These are phyloP conservation scores for Exophiala alcalophila DNA, from an alignment of 2,329 filamentous ascomycete species.

Conservation along the genomic window DNA sequence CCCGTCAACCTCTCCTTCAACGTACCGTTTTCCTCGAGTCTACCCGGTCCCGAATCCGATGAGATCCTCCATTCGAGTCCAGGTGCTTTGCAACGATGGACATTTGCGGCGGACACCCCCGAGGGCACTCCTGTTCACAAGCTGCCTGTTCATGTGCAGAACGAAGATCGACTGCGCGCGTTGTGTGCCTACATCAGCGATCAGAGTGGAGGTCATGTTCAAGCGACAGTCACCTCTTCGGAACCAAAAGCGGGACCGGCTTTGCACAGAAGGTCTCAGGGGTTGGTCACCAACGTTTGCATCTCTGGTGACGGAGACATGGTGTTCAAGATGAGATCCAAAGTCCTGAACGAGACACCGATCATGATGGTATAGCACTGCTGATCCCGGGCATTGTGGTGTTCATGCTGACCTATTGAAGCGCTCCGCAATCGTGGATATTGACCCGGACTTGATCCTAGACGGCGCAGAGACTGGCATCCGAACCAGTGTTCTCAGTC, in stretches of 20 bases:
- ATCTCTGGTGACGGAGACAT: conserved; percentile 83
- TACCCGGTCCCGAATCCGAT: conserved; percentile 87
- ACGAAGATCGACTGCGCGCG: conserved; percentile 73
- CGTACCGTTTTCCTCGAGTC: conserved; percentile 88
- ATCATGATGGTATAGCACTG: conserved; percentile 73
- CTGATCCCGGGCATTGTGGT: not conserved
- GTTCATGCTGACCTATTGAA: conserved; percentile 40
- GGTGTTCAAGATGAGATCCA: conserved; percentile 85
- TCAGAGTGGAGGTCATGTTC: conserved; percentile 64
- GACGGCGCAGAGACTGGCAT: conserved; percentile 67
- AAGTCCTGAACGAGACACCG: conserved; percentile 85
- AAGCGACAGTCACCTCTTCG: conserved; percentile 79
- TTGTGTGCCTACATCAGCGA: conserved; percentile 80
- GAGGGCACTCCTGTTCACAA: conserved; percentile 83
- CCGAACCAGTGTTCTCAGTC: conserved; percentile 72
- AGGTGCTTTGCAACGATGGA: conserved; percentile 87
- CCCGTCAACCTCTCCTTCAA: conserved; percentile 95
- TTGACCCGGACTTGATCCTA: conserved; percentile 86
- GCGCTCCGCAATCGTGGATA: conserved; percentile 90
- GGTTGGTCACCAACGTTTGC: conserved; percentile 79
- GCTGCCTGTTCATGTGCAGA: conserved; percentile 85
- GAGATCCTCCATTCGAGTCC: conserved; percentile 91
- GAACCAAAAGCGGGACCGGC: conserved; percentile 65
- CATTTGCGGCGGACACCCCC: conserved; percentile 80
- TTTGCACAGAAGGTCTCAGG: conserved; percentile 50